These are phyloP conservation scores for Lachnellula suecica DNA, from an alignment of 2,329 filamentous ascomycete genomes.

Conservation along the genomic window DNA sequence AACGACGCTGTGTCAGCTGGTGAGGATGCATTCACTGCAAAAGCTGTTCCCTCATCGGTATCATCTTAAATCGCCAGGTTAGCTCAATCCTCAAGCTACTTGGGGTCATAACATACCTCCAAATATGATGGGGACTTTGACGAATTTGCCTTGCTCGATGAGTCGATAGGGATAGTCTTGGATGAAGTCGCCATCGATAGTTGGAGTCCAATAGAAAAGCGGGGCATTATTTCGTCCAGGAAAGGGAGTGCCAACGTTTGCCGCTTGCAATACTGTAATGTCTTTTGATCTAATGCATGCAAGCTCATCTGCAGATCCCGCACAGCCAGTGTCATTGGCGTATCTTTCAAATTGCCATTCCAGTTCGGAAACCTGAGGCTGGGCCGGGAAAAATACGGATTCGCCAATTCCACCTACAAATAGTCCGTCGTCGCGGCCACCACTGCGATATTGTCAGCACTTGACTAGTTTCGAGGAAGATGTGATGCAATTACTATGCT, in stretches of 20 bases:
- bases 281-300: constrained; percentile 38
- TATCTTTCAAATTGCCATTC: constrained; percentile 42
- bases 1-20: constrained; percentile 33
- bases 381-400: constrained; percentile 38
- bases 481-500: constrained; percentile 20
- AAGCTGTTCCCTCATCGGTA: constrained; percentile 59
- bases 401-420: constrained; percentile 33
- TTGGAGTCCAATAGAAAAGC: constrained; percentile 42
- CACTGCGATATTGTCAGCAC: constrained; percentile 16
- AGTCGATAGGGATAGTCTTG: constrained; percentile 38
- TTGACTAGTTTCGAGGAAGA: not conserved
- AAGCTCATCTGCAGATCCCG: constrained; percentile 28
- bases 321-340: constrained; percentile 34
- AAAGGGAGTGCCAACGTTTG: constrained; percentile 36
- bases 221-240: constrained; percentile 35
- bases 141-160: constrained; percentile 36
- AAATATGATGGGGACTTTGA: constrained; percentile 41
- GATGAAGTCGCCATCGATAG: constrained; percentile 41
- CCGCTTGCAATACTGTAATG: constrained; percentile 37
- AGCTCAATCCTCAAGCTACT: not conserved
- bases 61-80: constrained; percentile 29
- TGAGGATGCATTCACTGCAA: constrained; percentile 41
- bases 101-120: constrained; percentile 27
- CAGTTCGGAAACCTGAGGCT: constrained; percentile 36
- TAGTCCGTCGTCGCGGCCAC: constrained; percentile 26